A percentile compares a stretch with the other conserved stretches of the same genome.
phyloP scores from a whole-genome alignment of 768 basidiomycete species.

The Xerocomus brunneocitrinus region DNA sequence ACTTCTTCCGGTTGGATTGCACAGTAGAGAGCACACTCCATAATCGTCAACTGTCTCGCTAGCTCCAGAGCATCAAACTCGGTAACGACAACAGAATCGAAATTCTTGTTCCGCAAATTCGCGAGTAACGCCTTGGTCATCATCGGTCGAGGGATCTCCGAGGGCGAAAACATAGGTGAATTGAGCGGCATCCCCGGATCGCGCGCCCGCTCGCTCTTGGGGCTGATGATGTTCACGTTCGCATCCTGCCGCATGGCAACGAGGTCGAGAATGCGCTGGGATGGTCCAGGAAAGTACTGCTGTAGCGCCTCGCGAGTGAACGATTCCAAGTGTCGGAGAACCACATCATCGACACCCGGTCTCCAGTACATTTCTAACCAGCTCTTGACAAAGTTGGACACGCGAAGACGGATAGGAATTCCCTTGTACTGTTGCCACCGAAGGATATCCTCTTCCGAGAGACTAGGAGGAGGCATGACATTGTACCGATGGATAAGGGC shows the following conservation, averaged over 20 bases:
- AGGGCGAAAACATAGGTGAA: slow-evolving; percentile 45
- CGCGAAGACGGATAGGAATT: slow-evolving; percentile 83
- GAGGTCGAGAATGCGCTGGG: slow-evolving; percentile 69
- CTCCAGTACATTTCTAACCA: slow-evolving; percentile 96
- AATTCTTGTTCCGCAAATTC: slow-evolving; percentile 62
- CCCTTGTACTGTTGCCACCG: slow-evolving; percentile 87
- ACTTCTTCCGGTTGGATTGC: slow-evolving; percentile 86
- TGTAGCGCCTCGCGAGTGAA: slow-evolving; percentile 63
- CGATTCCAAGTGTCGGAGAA: slow-evolving; percentile 50
- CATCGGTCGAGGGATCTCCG: slow-evolving; percentile 80
- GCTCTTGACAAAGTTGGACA: slow-evolving; percentile 88
- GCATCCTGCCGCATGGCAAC: slow-evolving; percentile 52
- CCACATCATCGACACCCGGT: slow-evolving; percentile 62
- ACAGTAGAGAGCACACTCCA: slow-evolving; percentile 87
- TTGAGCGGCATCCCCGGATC: slow-evolving; percentile 75
- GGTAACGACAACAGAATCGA: slow-evolving; percentile 59
- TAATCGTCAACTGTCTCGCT: slow-evolving; percentile 88
- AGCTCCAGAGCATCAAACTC: slow-evolving; percentile 93
- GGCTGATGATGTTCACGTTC: slow-evolving; percentile 46
- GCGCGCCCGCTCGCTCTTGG: slow-evolving; percentile 59
- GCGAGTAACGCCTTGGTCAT: slow-evolving; percentile 77
- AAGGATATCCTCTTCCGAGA: slow-evolving; percentile 56
- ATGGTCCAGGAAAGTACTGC: slow-evolving; percentile 60
- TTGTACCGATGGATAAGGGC: slow-evolving; percentile 82
- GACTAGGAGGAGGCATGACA: slow-evolving; percentile 55